These are phyloP conservation scores for Flaveria ramosissima DNA, from an alignment of 129 eudicot genomes.

Conservation along the genomic window DNA sequence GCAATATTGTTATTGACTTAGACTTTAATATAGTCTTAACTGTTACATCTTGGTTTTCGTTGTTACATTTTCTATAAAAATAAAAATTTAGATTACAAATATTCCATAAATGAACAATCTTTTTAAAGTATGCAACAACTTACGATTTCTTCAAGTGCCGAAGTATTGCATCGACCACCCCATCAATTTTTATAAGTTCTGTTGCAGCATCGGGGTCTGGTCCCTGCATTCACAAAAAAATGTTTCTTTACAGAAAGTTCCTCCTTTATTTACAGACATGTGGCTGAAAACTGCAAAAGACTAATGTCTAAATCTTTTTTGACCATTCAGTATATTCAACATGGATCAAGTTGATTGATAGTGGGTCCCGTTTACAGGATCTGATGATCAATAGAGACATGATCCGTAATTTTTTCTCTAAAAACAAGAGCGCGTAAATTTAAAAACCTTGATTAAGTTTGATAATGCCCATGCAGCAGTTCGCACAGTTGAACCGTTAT, in stretches of 20 bases:
- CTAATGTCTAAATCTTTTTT: conserved; percentile 32
- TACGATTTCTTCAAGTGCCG: conserved; percentile 83
- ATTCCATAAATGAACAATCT: not conserved
- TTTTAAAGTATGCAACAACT: conserved; percentile 28
- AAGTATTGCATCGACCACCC: conserved; percentile 80
- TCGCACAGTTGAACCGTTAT: conserved; percentile 80
- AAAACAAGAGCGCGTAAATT: not conserved
- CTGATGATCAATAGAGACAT: conserved; percentile 9
- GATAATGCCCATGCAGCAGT: conserved; percentile 98
- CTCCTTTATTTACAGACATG: conserved; percentile 30
- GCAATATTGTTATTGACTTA: not conserved
- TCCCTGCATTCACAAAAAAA: conserved; percentile 62
- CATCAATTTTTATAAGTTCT: conserved; percentile 72
- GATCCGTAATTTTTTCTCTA: not conserved
- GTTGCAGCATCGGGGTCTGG: conserved; percentile 83
- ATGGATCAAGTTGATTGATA: conserved; percentile 9
- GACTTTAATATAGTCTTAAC: conserved; percentile 3
- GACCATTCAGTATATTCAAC: conserved; percentile 33
- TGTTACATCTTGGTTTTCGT: not conserved
- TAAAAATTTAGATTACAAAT: not conserved
- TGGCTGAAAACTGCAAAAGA: conserved; percentile 34
- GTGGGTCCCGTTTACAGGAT: conserved; percentile 24
- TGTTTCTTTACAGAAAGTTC: conserved; percentile 27
- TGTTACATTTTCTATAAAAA: not conserved
- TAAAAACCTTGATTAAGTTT: conserved; percentile 81